Evolutionary conservation across 2,329 filamentous ascomycete genomes (phyloP), one percentile per base, ranked within the genome.

Genomic region (Davidsoniella eucalypti): DNA sequence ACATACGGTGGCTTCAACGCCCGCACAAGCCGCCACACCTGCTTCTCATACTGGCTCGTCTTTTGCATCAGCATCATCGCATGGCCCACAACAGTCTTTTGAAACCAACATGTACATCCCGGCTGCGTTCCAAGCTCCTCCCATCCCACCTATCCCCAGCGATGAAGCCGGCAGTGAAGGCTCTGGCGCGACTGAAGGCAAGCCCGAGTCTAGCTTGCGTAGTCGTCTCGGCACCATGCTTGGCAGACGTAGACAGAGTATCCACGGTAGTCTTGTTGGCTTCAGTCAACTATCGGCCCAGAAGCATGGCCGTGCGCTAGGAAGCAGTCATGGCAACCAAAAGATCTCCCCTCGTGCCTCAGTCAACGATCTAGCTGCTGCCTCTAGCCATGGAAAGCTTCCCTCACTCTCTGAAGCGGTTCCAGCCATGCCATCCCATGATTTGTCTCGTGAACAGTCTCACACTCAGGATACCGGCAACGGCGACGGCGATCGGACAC

Each of bases 191-290:
- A 52, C 44, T 14, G 56, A 56, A 14, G 44, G 49, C 26, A 69
- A 51, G 60, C 61, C 52, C 33, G 51, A 51, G 44, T 40, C 37
- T 18, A 50, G 54, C 29, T 37, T 56, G n/a, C 54, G 54, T 16
- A 56, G 78, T 44, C 73, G 80, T 50, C 71, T 86, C 49, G 81
- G 82, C 14, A 85, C 81, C 10, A 80, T 85, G 67, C 71, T 85
- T 42, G 73, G 76, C 25, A 71, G 78, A 18, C 68, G 78, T 53
- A 70, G 80, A 38, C 78, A 83, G 61, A 84, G 80, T 61, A 69
- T 84, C 51, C 70, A 84, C 63, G 71, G 71, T 54, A 67, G 80
- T 40, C 81, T 74, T 60, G 75, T 67, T 52, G 68, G 80, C 41
- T 82, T 74, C 60, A 75, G 68, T 52, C 72, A 66, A 61, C 69